Evolutionary conservation across 495 filamentous ascomycete species (phyloP), one percentile per base, ranked within the genome.

Genomic region (Tuber borchii): DNA sequence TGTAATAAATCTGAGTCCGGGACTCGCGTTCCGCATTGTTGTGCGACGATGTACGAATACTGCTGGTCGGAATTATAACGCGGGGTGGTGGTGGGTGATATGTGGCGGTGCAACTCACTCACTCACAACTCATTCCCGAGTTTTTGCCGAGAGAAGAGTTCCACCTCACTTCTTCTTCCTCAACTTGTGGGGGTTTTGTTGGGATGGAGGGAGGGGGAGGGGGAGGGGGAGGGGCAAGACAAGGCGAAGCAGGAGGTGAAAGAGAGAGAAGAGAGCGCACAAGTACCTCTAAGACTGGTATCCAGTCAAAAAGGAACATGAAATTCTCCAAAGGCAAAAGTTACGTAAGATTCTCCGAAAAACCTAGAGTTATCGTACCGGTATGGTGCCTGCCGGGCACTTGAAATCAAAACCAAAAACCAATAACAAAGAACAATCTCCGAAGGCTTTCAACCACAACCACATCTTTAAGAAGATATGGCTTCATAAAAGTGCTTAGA

Each of bases 31-130:
- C 26, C 56, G 56, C 56, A 65, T 65, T 65, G 56, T 65, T 65
- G 56, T 65, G 26, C 31, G 26, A 65, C 12, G 3, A 65, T 34
- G 14, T n/a, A n/a, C n/a, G n/a, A n/a, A n/a, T n/a, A 65, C 56
- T 34, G 26, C 56, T 51, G 77, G 78, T 45, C 76, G 56, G 61
- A 65, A 79, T 75, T 79, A 76, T 79, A 79, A 79, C 77, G 77
- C 71, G 78, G 78, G 78, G 77, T 79, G n/a, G 51, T 65, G 26
- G 39, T 40, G 39, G 39, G 2, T 40, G 39, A 34, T 65, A 19
- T 65, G 56, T 65, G 56, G 56, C 56, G 78, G 78, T 73, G 48
- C 43, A 61, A 16, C 48, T 44, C 22, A 46, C 39, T 40, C 39
- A 40, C 39, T 40, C n/a, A n/a, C n/a, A n/a, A n/a, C n/a, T n/a